Percentiles rank a stretch among this genome's conserved stretches.
These are phyloP conservation scores for Moringa oleifera DNA, from an alignment of 345 rosid genomes.

Conservation along the genomic window DNA sequence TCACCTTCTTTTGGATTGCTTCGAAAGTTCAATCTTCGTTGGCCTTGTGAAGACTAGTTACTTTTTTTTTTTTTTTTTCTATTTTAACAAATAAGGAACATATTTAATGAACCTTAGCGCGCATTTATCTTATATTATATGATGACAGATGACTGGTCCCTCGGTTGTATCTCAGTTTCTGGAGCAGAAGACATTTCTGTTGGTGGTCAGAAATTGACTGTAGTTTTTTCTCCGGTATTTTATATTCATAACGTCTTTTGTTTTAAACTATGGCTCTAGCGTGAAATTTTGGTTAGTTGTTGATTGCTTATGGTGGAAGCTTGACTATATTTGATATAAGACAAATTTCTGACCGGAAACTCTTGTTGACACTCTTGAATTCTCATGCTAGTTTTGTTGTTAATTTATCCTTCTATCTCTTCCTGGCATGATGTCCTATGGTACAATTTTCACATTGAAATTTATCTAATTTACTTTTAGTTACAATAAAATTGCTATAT, in stretches of 20 bases:
- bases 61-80: not conserved
- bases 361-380: not conserved
- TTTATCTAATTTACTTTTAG: no score
- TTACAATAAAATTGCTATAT: no score
- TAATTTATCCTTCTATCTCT: no score
- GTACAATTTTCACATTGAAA: no score
- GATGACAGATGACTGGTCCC: slow-evolving; percentile 68
- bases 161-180: slow-evolving; percentile 52
- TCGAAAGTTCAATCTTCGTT: no score
- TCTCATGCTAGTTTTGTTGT: not conserved
- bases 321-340: not conserved
- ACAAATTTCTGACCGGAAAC: not conserved
- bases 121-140: slow-evolving; percentile 3
- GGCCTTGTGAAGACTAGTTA: no score
- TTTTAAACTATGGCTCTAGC: not conserved
- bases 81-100: no score
- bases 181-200: slow-evolving; percentile 75
- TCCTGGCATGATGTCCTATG: no score
- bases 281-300: not conserved
- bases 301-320: not conserved
- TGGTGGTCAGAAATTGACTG: slow-evolving; percentile 63
- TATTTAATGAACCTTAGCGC: not conserved
- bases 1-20: no score
- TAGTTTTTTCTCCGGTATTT: slow-evolving; percentile 72
- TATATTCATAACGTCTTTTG: not conserved